phyloP scores from a whole-genome alignment of 768 basidiomycete genomes.

The Suillus clintonianus region DNA sequence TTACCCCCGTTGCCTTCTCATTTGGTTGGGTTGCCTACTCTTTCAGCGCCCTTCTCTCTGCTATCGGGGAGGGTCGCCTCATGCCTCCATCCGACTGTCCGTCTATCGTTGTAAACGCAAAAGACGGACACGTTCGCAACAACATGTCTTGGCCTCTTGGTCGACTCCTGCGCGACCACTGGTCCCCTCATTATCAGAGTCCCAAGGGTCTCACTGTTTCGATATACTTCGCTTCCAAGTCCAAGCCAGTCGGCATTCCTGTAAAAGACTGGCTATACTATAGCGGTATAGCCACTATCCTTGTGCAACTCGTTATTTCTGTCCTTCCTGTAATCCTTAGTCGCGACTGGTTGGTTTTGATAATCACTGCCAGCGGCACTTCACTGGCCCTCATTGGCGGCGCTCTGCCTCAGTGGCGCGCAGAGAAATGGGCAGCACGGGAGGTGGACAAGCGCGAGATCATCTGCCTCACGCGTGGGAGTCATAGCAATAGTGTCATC shows the following conservation, averaged over 20 bases:
- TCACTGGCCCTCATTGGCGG: slow-evolving; percentile 21
- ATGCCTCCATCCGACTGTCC: not conserved
- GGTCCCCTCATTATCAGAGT: slow-evolving; percentile 4
- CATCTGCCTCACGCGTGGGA: slow-evolving; percentile 30
- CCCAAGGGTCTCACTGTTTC: slow-evolving; percentile 19
- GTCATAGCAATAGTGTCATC: slow-evolving; percentile 28
- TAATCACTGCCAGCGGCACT: slow-evolving; percentile 30
- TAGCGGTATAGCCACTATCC: slow-evolving; percentile 23
- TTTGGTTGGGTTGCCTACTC: slow-evolving; percentile 38
- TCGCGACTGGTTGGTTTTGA: slow-evolving; percentile 30
- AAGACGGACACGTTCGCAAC: slow-evolving; percentile 24
- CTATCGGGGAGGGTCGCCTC: not conserved
- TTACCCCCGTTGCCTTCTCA: slow-evolving; percentile 33
- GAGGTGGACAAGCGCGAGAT: slow-evolving; percentile 19
- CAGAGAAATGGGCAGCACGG: slow-evolving; percentile 32
- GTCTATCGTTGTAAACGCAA: not conserved
- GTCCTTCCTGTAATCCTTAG: slow-evolving; percentile 24
- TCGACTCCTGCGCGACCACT: slow-evolving; percentile 30
- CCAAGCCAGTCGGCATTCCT: slow-evolving; percentile 18
- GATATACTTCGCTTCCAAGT: slow-evolving; percentile 17
- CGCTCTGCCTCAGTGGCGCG: slow-evolving; percentile 32
- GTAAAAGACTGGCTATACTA: slow-evolving; percentile 30
- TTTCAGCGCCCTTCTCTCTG: slow-evolving; percentile 23
- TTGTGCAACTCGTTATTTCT: slow-evolving; percentile 30
- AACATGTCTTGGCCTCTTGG: slow-evolving; percentile 31